These are phyloP conservation scores for Cephalotrichum gorgonifer DNA, from an alignment of 2,329 filamentous ascomycete species.

Conservation along the genomic window DNA sequence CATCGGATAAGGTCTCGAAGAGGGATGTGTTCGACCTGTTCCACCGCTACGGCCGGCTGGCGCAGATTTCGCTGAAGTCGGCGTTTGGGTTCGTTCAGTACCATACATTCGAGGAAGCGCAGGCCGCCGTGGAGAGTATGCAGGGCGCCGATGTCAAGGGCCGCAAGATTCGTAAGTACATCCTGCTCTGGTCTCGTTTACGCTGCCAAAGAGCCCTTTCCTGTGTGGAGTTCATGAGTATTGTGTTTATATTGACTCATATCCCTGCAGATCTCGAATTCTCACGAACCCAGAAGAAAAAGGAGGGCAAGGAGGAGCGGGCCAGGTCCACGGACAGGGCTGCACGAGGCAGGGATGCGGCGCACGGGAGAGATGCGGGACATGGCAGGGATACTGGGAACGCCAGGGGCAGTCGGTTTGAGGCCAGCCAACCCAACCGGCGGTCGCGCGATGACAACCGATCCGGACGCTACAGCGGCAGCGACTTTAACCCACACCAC, in stretches of 20 bases:
- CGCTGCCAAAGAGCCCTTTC: neutral
- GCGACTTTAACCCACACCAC: slow-evolving; percentile 38
- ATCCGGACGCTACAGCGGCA: slow-evolving; percentile 52
- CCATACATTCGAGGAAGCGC: slow-evolving; percentile 64
- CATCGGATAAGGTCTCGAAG: slow-evolving; percentile 34
- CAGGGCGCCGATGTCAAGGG: slow-evolving; percentile 76
- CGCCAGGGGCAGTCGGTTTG: neutral
- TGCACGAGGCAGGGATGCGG: slow-evolving; percentile 20
- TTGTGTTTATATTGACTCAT: slow-evolving; percentile 12
- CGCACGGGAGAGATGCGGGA: slow-evolving; percentile 7
- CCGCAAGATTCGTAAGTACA: slow-evolving; percentile 78
- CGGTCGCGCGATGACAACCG: slow-evolving; percentile 38
- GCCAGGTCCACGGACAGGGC: slow-evolving; percentile 52
- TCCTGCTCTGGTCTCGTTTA: neutral
- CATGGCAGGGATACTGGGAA: slow-evolving; percentile 19
- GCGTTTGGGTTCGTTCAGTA: slow-evolving; percentile 97
- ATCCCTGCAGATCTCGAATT: slow-evolving; percentile 66
- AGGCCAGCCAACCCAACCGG: slow-evolving; percentile 30
- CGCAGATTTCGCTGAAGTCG: slow-evolving; percentile 92
- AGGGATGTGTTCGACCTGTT: slow-evolving; percentile 90
- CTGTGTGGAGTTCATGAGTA: neutral
- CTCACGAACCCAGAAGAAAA: slow-evolving; percentile 74
- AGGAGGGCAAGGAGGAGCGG: slow-evolving; percentile 43
- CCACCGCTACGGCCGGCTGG: slow-evolving; percentile 71
- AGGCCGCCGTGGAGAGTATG: slow-evolving; percentile 62